Evolutionary conservation across 2,329 filamentous ascomycete genomes (phyloP).

Genomic region (Neofusicoccum kwambonambiense): DNA sequence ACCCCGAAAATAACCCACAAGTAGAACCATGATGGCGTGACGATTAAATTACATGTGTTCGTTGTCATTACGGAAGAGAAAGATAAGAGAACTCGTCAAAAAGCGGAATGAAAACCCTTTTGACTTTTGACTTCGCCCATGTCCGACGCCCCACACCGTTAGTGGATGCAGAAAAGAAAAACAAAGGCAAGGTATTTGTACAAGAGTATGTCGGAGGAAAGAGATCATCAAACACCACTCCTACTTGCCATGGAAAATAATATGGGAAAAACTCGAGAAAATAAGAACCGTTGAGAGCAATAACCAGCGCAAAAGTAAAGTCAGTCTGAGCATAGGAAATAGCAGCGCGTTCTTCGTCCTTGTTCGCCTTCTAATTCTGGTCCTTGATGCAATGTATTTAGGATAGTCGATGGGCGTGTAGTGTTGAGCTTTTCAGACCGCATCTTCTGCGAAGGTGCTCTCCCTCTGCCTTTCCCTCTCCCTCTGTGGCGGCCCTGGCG

Average conservation of each 20-base stretch:
- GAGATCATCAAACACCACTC: slow-evolving; percentile 2
- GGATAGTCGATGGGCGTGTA: not conserved
- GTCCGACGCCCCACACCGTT: not conserved
- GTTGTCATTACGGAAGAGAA: not conserved
- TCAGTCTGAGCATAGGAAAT: not conserved
- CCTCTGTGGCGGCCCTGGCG: not conserved
- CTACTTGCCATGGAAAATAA: not conserved
- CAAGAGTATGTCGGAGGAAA: slow-evolving; percentile 1
- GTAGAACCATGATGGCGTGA: not conserved
- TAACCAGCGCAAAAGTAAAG: not conserved
- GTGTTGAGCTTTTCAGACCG: not conserved
- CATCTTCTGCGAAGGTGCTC: not conserved
- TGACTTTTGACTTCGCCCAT: not conserved
- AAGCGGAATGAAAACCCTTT: not conserved
- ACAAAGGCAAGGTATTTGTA: not conserved
- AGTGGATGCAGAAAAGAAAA: not conserved
- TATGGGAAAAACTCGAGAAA: too few relatives aligned
- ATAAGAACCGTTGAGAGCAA: not conserved
- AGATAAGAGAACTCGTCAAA: not conserved
- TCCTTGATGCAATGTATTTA: not conserved
- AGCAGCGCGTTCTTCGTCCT: not conserved
- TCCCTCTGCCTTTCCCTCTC: slow-evolving; percentile 2
- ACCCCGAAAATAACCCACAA: not conserved
- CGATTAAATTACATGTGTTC: slow-evolving; percentile 10
- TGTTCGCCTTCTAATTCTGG: not conserved